These are phyloP conservation scores for Fraxinus greggii DNA, from an alignment of 305 asterid genomes.

Conservation along the genomic window DNA sequence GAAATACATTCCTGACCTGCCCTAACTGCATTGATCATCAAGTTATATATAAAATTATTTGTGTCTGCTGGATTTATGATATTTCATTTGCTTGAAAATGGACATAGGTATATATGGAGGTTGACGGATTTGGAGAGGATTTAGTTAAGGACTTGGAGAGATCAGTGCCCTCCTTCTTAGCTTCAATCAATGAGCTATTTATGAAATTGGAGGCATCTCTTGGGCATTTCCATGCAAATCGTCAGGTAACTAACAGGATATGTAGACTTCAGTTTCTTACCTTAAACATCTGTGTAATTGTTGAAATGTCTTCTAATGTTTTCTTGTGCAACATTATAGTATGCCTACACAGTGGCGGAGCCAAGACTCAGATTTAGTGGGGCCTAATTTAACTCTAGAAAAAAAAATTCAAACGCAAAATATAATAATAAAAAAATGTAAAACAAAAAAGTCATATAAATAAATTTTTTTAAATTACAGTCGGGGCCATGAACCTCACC, in stretches of 20 bases:
- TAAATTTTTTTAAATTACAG: neutral
- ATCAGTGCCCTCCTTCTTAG: constrained; percentile 63
- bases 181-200: constrained; percentile 66
- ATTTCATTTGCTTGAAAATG: constrained; percentile 25
- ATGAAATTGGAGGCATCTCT: constrained; percentile 83
- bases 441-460: neutral
- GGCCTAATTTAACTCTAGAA: neutral
- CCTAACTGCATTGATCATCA: constrained; percentile 8
- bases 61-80: constrained; percentile 7
- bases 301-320: constrained; percentile 6
- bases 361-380: neutral
- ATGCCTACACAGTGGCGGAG: neutral
- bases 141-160: constrained; percentile 67
- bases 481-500: neutral
- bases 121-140: constrained; percentile 71
- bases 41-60: neutral
- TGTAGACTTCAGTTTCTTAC: constrained; percentile 17
- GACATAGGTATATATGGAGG: constrained; percentile 74
- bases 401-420: neutral
- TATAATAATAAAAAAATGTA: neutral
- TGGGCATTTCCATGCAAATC: constrained; percentile 76
- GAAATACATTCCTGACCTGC: neutral
- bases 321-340: constrained; percentile 19
- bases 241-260: constrained; percentile 48
- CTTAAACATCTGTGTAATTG: neutral